These are phyloP conservation scores for Porpolomopsis calyptriformis DNA, from an alignment of 768 basidiomycete genomes.

Conservation along the genomic window DNA sequence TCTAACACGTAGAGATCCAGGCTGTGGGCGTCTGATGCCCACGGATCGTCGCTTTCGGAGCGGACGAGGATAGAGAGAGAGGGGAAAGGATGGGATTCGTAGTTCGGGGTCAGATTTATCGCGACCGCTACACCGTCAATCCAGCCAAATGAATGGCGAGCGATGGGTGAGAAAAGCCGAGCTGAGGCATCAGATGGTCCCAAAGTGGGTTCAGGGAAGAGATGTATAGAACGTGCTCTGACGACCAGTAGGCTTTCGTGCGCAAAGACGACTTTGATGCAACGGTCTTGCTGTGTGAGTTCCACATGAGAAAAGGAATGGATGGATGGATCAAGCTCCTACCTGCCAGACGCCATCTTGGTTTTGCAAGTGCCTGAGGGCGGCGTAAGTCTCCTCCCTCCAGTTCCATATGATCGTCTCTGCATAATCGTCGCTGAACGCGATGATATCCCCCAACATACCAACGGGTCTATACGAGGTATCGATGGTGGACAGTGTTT, in stretches of 20 bases:
- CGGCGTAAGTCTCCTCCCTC: slow-evolving; percentile 35
- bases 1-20: slow-evolving; percentile 44
- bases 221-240: slow-evolving; percentile 45
- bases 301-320: neutral
- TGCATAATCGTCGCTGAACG: slow-evolving; percentile 40
- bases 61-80: slow-evolving; percentile 45
- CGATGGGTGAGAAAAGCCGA: slow-evolving; percentile 26
- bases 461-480: slow-evolving; percentile 37
- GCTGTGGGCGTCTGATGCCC: slow-evolving; percentile 37
- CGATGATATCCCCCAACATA: slow-evolving; percentile 41
- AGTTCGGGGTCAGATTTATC: slow-evolving; percentile 3
- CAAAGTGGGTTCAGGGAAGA: slow-evolving; percentile 42
- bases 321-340: slow-evolving; percentile 2
- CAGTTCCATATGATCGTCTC: slow-evolving; percentile 49
- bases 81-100: neutral
- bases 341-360: slow-evolving; percentile 22
- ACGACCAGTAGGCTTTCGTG: slow-evolving; percentile 42
- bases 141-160: slow-evolving; percentile 53
- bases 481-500: slow-evolving; percentile 23
- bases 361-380: slow-evolving; percentile 30
- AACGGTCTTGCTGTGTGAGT: slow-evolving; percentile 33
- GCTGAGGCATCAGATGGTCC: slow-evolving; percentile 8
- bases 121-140: slow-evolving; percentile 43
- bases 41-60: slow-evolving; percentile 50
- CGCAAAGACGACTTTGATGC: slow-evolving; percentile 42